Evolutionary conservation across 2,329 filamentous ascomycete genomes (phyloP), one percentile per base, ranked within the genome.

Genomic region (Colletotrichum nymphaeae): DNA sequence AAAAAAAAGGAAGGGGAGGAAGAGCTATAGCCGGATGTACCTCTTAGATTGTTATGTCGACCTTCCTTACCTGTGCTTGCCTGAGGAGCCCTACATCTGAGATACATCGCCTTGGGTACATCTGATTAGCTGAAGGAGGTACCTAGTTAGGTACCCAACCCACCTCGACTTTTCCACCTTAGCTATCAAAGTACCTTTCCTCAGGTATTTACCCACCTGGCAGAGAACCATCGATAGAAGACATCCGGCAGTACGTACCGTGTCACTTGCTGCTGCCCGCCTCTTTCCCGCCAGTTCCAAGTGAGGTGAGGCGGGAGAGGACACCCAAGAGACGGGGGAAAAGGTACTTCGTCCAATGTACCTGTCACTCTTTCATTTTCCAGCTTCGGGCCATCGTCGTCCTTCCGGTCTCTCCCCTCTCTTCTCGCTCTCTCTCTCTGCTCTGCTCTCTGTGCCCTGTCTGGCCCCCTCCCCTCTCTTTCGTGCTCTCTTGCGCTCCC

Each of bases 361-460:
- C 32, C 32, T 32, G 32, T 57, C 42, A 32, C 32, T 28, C 55
- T 64, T 30, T 49, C 67, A 67, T 28, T 64, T 64, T 22, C 56
- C 67, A 67, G 70, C 57, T 70, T 24, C 70, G 26, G 35, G 53
- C 67, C 71, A 73, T 57, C 71, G 60, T 64, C 53, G 59, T 65
- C 30, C 32, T 68, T 46, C 35, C 14, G 35, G 35, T 63, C 57
- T 62, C 70, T 52, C 59, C 53, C 59, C 53, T 63, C 67, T 69
- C 32, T 49, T 35, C 58, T 24, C 49, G n/a, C 37, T 53, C 59
- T 35, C 59, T 65, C 57, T 16, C 57, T 32, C 26, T 30, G 30
- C 30, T 28, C 14, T 59, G 32, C 53, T 37, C 52, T 46, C 49
- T 14, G 12, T 14, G 42, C 42, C 42, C 42, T 46, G 42, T 9